Percentiles rank a stretch among this genome's conserved stretches.
phyloP scores from a whole-genome alignment of 148 eudicot genomes.

The Nepenthes gracilis region DNA sequence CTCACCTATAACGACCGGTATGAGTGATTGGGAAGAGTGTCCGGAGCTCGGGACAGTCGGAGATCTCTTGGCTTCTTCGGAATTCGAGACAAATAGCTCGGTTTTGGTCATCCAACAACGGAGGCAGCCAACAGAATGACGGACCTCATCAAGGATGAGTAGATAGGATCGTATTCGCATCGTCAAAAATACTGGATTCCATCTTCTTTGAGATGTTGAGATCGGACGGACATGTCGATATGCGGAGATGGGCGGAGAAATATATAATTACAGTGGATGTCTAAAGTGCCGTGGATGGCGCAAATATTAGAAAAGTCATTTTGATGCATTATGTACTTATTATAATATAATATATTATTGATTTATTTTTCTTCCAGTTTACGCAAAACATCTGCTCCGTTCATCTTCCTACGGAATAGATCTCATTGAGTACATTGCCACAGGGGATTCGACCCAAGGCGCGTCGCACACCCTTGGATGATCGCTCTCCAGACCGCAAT shows the following conservation, averaged over 20 bases:
- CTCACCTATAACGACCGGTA: slow-evolving; percentile 49
- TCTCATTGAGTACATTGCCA: slow-evolving; percentile 39
- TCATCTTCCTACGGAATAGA: slow-evolving; percentile 28
- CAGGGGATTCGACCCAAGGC: slow-evolving; percentile 31
- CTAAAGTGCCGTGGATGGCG: too few species aligned
- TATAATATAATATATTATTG: too few species aligned
- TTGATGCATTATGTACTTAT: too few species aligned
- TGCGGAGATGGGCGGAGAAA: too few species aligned
- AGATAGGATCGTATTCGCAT: slow-evolving; percentile 2
- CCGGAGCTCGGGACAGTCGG: slow-evolving; percentile 92
- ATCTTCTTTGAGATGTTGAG: too few species aligned
- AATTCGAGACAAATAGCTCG: slow-evolving; percentile 62
- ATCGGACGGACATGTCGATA: too few species aligned
- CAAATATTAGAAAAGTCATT: too few species aligned
- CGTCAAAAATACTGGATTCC: too few species aligned
- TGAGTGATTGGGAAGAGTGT: slow-evolving; percentile 98
- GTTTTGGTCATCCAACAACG: slow-evolving; percentile 79
- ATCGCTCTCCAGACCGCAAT: slow-evolving; percentile 62
- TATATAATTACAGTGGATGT: too few species aligned
- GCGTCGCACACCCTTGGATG: slow-evolving; percentile 46
- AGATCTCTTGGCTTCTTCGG: slow-evolving; percentile 83
- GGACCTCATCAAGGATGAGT: slow-evolving; percentile 6
- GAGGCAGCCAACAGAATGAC: slow-evolving; percentile 26
- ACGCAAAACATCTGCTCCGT: too few species aligned
- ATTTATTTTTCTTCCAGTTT: too few species aligned